Conservation (phyloP, 2,329 filamentous ascomycete genomes). For the Ophiobolus disseminans region DNA sequence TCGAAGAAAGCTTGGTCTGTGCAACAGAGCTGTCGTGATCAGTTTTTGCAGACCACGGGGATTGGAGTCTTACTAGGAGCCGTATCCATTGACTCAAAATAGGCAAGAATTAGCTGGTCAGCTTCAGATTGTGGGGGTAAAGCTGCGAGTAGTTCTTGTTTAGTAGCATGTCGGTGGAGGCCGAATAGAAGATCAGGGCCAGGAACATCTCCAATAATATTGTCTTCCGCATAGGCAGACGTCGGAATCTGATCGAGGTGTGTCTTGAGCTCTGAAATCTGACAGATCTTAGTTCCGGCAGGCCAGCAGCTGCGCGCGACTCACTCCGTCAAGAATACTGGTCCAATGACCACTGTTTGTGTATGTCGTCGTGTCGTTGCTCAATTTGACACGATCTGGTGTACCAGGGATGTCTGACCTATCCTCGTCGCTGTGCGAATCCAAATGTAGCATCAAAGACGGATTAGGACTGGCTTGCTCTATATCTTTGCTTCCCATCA, state of each 20-base stretch:
- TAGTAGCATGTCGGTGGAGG: constrained; percentile 32
- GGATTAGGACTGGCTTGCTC: constrained; percentile 6
- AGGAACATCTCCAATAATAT: constrained; percentile 18
- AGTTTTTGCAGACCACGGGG: not conserved
- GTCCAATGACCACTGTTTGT: constrained; percentile 45
- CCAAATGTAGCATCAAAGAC: constrained; percentile 5
- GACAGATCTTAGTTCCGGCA: not conserved
- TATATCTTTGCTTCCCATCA: constrained; percentile 38
- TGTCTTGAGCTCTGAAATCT: constrained; percentile 44
- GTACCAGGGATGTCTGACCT: constrained; percentile 28
- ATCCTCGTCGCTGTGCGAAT: constrained; percentile 15
- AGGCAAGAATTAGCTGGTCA: constrained; percentile 32
- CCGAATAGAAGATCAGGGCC: constrained; percentile 43
- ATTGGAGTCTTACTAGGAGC: constrained; percentile 29
- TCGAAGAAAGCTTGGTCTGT: constrained; percentile 38
- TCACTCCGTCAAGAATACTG: constrained; percentile 47
- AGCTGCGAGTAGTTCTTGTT: constrained; percentile 38
- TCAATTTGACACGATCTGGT: constrained; percentile 41
- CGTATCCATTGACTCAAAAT: constrained; percentile 38
- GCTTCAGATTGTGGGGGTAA: constrained; percentile 34
- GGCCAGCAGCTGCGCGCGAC: constrained; percentile 1
- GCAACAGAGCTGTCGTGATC: constrained; percentile 30
- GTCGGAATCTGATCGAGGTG: constrained; percentile 40
- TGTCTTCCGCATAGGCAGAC: constrained; percentile 22
- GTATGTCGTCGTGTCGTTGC: constrained; percentile 39